Conservation (phyloP, 176 grass and related monocot genomes). For the Ananas comosus region DNA sequence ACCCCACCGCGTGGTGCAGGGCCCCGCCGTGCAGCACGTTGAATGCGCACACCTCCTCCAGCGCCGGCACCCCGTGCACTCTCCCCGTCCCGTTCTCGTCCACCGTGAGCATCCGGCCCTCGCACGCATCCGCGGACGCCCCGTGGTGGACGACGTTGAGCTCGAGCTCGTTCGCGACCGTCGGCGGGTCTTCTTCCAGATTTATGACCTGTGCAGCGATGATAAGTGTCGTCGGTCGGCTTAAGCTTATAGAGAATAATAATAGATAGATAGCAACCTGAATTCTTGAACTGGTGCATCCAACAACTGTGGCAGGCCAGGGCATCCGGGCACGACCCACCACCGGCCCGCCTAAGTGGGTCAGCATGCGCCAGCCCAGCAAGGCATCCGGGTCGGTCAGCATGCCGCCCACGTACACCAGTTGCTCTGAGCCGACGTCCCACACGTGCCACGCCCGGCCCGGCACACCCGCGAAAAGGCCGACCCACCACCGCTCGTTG, state of each 20-base stretch:
- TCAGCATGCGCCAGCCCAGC: conserved; percentile 30
- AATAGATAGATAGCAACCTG: neutral
- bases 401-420: conserved; percentile 26
- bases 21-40: neutral
- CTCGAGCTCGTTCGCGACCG: conserved; percentile 9
- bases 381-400: conserved; percentile 23
- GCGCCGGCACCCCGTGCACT: conserved; percentile 2
- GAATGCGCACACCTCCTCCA: conserved; percentile 27
- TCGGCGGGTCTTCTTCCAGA: neutral
- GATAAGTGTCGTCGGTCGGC: too few species aligned
- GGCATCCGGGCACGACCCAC: conserved; percentile 20
- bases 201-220: neutral
- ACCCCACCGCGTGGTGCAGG: neutral
- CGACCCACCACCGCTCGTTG: conserved; percentile 27
- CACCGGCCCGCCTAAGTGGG: conserved; percentile 3
- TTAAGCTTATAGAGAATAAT: too few species aligned
- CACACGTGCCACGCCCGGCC: conserved; percentile 34
- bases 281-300: conserved; percentile 25
- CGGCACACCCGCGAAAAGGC: conserved; percentile 34
- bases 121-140: conserved; percentile 15
- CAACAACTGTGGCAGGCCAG: conserved; percentile 1
- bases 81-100: conserved; percentile 17
- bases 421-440: conserved; percentile 19
- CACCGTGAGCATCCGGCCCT: conserved; percentile 11
- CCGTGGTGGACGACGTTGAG: conserved; percentile 2